phyloP scores from a whole-genome alignment of 495 filamentous ascomycete species.

The Astrothelium subdiscretum region DNA sequence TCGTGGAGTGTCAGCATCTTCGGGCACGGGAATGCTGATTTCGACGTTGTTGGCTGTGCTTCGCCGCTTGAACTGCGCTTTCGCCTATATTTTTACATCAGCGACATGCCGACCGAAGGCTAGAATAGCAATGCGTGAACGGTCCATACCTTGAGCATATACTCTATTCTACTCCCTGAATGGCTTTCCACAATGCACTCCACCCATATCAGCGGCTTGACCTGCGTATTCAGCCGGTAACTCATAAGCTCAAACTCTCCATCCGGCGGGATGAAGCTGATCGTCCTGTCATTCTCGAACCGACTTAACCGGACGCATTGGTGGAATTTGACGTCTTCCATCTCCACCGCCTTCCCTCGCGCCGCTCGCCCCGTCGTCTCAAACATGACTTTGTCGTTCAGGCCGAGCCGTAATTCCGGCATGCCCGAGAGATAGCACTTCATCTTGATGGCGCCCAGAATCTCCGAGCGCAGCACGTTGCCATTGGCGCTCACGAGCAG shows the following conservation, averaged over 20 bases:
- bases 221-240: slow-evolving; percentile 96
- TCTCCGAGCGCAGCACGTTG: slow-evolving; percentile 94
- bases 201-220: slow-evolving; percentile 98
- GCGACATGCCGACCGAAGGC: background rate
- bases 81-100: slow-evolving; percentile 42
- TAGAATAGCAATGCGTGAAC: background rate
- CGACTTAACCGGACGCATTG: slow-evolving; percentile 92
- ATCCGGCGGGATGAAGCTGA: slow-evolving; percentile 97
- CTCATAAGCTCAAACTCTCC: slow-evolving; percentile 99
- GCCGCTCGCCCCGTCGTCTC: slow-evolving; percentile 93
- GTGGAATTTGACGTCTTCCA: slow-evolving; percentile 99
- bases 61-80: slow-evolving; percentile 95
- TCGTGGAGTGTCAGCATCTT: slow-evolving; percentile 90
- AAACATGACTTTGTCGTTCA: slow-evolving; percentile 99
- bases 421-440: slow-evolving; percentile 99
- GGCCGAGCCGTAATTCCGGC: slow-evolving; percentile 86
- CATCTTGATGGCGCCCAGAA: slow-evolving; percentile 96
- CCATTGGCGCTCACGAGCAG: slow-evolving; percentile 88
- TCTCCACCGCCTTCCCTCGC: slow-evolving; percentile 94
- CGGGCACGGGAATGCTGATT: slow-evolving; percentile 92
- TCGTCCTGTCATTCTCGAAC: slow-evolving; percentile 98
- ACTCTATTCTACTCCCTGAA: slow-evolving; percentile 88
- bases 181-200: slow-evolving; percentile 95
- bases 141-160: slow-evolving; percentile 74
- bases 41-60: slow-evolving; percentile 98